Evolutionary conservation across 1,284 basidiomycete genomes (phyloP), one percentile per base, ranked within the genome.

Genomic region (Ganoderma lingzhi): DNA sequence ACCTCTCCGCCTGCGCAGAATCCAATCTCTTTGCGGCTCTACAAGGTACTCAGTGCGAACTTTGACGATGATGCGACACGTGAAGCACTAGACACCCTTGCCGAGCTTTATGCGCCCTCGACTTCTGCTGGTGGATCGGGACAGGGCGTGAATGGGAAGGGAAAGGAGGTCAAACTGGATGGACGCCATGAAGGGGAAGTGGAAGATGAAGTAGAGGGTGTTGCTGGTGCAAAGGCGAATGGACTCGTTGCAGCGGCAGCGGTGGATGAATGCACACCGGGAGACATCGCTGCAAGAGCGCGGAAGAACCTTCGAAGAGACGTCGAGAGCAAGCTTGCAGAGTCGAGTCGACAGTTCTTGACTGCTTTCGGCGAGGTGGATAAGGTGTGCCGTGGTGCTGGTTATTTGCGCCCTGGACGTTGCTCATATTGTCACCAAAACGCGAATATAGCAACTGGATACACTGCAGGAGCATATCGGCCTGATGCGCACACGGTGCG

Each of bases 361-460:
- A 85, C 88, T 48, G 94, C 94, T 0, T 93, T 98, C 69, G 89
- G 89, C 14, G 90, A 95, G 74, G 95, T 98, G 30, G 94, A 98
- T 82, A 86, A 93, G 83, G 96, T 96, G 77, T 74, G 92, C 30
- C 2, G 30, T 35, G 84, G 19, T 15, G 48, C 23, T 10, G 17
- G 14, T 14, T 58, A 56, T 19, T 8, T 19, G 10, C 23, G 12
- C 39, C 28, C 15, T 28, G 30, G 28, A 17, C 14, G 6, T 55
- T 1, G 53, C 53, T 56, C 53, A 56, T 19, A 3, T 30, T 4
- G 15, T 51, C 42, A 19, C 45, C 6, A 37, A 15, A 5, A 64
- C 58, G 23, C 30, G 12, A 62, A 35, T 30, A 56, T 67, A 96
- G 95, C 96, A 94, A 88, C 82, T 97, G 63, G 87, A 90, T 75